Evolutionary conservation across 345 rosid species (phyloP).

Genomic region (Lepidium aucheri): DNA sequence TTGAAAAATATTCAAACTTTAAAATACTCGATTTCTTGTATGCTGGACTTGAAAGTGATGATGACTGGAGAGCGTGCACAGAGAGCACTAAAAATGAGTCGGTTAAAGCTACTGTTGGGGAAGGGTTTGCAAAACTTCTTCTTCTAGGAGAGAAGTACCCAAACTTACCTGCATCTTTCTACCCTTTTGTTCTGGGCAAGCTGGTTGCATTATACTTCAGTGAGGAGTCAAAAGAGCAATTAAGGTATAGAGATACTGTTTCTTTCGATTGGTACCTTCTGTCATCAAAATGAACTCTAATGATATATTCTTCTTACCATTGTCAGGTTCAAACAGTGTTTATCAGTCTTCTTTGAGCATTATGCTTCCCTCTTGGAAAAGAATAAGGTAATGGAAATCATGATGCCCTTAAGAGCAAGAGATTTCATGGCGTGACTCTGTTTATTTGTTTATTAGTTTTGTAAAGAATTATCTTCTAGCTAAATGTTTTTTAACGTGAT

Average conservation of each 20-base stretch:
- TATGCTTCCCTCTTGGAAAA: conserved; percentile 65
- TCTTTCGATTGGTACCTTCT: not conserved
- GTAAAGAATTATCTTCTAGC: not conserved
- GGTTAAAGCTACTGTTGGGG: conserved; percentile 63
- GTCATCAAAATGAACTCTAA: not conserved
- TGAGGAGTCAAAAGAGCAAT: conserved; percentile 59
- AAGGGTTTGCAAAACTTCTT: conserved; percentile 90
- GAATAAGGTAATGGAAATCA: conserved; percentile 50
- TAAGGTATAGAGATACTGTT: conserved; percentile 37
- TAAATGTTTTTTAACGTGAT: conserved; percentile 11
- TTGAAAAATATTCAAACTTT: conserved; percentile 36
- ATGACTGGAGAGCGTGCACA: conserved; percentile 29
- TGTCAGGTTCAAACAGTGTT: conserved; percentile 81
- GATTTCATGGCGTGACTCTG: not conserved
- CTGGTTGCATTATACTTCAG: conserved; percentile 70
- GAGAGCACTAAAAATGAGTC: conserved; percentile 66
- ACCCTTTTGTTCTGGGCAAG: conserved; percentile 55
- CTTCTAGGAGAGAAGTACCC: conserved; percentile 79
- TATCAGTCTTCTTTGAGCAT: conserved; percentile 93
- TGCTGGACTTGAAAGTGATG: conserved; percentile 54
- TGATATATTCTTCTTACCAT: conserved; percentile 18
- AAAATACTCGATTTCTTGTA: conserved; percentile 53
- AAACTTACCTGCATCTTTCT: conserved; percentile 50
- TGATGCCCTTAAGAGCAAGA: conserved; percentile 6
- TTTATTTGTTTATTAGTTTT: not conserved